These are phyloP conservation scores for Leccinum laetum DNA, from an alignment of 1,284 basidiomycete species.

Conservation along the genomic window DNA sequence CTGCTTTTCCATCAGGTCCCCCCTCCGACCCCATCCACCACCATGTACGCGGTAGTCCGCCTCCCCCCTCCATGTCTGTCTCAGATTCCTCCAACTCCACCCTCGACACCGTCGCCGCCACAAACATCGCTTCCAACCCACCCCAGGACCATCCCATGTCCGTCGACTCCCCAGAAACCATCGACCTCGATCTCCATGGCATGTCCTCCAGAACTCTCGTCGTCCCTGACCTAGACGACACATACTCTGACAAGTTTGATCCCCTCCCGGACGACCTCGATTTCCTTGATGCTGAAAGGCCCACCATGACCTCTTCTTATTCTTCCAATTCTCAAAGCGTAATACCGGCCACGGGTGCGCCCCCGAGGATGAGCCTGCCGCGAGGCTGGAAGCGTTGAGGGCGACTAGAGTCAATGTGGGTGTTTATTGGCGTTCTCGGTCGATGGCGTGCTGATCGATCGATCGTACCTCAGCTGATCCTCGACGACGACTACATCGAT, in stretches of 20 bases:
- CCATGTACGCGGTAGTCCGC: conserved; percentile 3
- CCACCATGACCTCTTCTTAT: conserved; percentile 1
- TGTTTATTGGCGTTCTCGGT: no score
- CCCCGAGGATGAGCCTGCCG: no score
- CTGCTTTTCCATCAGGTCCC: conserved; percentile 6
- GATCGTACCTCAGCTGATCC: no score
- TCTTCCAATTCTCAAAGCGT: background rate
- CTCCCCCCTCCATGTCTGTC: conserved; percentile 21
- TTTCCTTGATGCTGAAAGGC: conserved; percentile 16
- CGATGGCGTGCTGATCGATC: no score
- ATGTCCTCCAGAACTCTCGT: conserved; percentile 16
- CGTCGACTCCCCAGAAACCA: conserved; percentile 9
- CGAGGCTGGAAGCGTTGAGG: no score
- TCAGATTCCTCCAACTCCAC: conserved; percentile 20
- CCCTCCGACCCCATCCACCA: background rate
- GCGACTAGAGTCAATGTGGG: no score
- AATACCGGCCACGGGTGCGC: no score
- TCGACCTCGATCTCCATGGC: conserved; percentile 21
- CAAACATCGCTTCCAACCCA: background rate
- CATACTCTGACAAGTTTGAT: conserved; percentile 31
- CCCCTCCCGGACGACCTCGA: conserved; percentile 19
- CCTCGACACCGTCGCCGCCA: background rate
- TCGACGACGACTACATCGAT: no score
- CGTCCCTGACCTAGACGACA: conserved; percentile 31
- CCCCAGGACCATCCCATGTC: conserved; percentile 7